Evolutionary conservation across 257 asterid genomes (phyloP).

Genomic region (Nemophila menziesii): DNA sequence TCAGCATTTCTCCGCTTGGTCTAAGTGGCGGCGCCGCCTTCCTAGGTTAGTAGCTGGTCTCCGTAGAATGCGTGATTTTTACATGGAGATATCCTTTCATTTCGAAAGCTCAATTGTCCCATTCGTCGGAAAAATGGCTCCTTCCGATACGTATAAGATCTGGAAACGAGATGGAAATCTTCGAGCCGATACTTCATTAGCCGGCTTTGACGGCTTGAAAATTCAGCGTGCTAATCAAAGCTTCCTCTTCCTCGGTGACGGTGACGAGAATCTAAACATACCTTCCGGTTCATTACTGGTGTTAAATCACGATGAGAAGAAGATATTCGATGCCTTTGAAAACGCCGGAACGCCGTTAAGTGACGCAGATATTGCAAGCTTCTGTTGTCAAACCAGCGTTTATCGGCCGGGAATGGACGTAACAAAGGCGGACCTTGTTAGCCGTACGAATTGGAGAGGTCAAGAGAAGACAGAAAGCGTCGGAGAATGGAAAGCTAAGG

Average conservation of each 20-base stretch:
- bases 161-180: conserved; percentile 94
- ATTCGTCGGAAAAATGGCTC: conserved; percentile 81
- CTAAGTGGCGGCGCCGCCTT: conserved; percentile 87
- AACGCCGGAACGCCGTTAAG: conserved; percentile 58
- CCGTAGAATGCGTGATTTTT: conserved; percentile 86
- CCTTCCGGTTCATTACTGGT: conserved; percentile 69
- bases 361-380: conserved; percentile 51
- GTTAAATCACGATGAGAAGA: conserved; percentile 75
- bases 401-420: conserved; percentile 97
- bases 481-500: conserved; percentile 83
- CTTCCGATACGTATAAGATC: conserved; percentile 87
- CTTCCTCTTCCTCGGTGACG: conserved; percentile 72
- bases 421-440: conserved; percentile 59
- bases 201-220: conserved; percentile 90
- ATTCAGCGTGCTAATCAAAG: conserved; percentile 94
- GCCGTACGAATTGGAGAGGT: conserved; percentile 86
- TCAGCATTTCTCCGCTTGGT: conserved; percentile 79
- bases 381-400: conserved; percentile 73
- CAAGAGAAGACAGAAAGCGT: conserved; percentile 70
- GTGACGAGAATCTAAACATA: conserved; percentile 20
- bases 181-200: conserved; percentile 84
- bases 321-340: conserved; percentile 76
- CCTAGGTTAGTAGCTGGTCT: conserved; percentile 77
- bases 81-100: conserved; percentile 89
- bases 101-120: conserved; percentile 95